Evolutionary conservation across 495 filamentous ascomycete species (phyloP).

Genomic region (Tuber magnatum): DNA sequence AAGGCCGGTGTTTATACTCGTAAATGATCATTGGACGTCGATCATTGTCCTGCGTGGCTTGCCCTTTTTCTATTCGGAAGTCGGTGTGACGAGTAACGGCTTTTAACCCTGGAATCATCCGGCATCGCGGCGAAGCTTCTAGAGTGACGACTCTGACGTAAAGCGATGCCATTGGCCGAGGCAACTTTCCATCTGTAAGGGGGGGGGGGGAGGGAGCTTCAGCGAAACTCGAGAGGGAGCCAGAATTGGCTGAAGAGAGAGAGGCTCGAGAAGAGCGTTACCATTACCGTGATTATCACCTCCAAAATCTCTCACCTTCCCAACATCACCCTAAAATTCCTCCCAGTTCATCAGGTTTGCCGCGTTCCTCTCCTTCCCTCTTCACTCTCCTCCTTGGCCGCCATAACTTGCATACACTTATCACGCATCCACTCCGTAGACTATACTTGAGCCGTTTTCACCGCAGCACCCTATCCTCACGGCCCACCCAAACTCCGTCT

Average conservation of each 20-base stretch:
- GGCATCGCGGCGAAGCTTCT: not conserved
- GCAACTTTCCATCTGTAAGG: not conserved
- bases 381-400: not conserved
- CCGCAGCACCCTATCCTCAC: not conserved
- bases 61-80: not conserved
- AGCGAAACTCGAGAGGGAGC: not conserved
- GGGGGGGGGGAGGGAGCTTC: not conserved
- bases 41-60: not conserved
- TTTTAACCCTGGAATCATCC: not conserved
- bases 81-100: not conserved
- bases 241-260: not conserved
- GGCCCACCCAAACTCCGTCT: not conserved
- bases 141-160: not conserved
- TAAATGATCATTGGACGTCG: not conserved
- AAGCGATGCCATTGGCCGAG: not conserved
- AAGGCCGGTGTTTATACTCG: not conserved
- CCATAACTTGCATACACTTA: not conserved
- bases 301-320: not conserved
- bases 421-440: not conserved
- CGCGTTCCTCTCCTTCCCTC: not conserved
- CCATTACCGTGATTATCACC: not conserved
- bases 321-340: not conserved
- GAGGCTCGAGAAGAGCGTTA: not conserved
- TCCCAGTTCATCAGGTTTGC: not conserved
- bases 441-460: not conserved